These are phyloP conservation scores for Rhinocladiella similis DNA, from an alignment of 2,329 filamentous ascomycete genomes.

Conservation along the genomic window DNA sequence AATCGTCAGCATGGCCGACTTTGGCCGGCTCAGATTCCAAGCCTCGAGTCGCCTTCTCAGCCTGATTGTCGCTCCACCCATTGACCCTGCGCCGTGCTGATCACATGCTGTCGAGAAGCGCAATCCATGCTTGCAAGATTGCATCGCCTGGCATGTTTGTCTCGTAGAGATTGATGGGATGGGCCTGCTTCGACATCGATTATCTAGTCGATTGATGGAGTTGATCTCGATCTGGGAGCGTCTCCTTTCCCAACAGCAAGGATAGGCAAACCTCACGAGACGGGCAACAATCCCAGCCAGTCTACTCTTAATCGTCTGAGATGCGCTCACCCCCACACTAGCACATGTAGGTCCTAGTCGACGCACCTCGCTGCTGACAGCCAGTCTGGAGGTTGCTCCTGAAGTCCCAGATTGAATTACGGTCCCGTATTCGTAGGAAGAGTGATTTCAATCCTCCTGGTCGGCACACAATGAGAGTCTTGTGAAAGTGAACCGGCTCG, in stretches of 20 bases:
- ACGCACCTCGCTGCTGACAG: not conserved
- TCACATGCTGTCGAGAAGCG: not conserved
- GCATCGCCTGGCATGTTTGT: too few relatives aligned
- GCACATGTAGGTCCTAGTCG: not conserved
- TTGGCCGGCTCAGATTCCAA: not conserved
- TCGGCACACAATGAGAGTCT: not conserved
- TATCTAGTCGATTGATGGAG: too few relatives aligned
- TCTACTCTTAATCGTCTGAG: not conserved
- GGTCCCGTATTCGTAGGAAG: not conserved
- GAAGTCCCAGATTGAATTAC: too few relatives aligned
- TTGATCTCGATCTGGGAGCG: not conserved
- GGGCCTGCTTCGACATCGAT: too few relatives aligned
- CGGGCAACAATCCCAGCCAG: not conserved
- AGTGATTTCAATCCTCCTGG: not conserved
- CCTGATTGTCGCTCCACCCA: not conserved
- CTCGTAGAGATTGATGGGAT: too few relatives aligned
- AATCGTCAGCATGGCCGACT: not conserved
- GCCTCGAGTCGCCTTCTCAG: not conserved
- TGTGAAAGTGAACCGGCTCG: not conserved
- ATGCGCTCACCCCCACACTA: not conserved
- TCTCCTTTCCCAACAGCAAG: not conserved
- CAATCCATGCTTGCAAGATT: too few relatives aligned
- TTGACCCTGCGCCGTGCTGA: not conserved
- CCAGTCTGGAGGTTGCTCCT: not conserved
- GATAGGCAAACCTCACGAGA: not conserved